Evolutionary conservation across 176 grass and related monocot genomes (phyloP), one percentile per base, ranked within the genome.

Genomic region (Calamus simplicifolius): DNA sequence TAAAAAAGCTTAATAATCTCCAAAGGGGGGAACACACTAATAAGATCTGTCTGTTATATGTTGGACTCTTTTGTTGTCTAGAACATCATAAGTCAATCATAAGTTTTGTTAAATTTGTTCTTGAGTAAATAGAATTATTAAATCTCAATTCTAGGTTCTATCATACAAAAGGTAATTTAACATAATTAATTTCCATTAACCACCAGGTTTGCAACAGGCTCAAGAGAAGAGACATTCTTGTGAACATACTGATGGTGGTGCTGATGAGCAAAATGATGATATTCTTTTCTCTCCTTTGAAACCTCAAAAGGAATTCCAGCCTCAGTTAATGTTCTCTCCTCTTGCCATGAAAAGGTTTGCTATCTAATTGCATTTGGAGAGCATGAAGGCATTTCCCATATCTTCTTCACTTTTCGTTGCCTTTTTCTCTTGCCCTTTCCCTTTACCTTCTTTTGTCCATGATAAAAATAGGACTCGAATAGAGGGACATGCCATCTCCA

Each of bases 311-410:
- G 77, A 85, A 30, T 76, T 85, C 70, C 68, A 79, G 73, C 73
- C 76, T 62, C 67, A 82, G 57, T 64, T 68, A 4, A 49, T 71
- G 66, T 59, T 76, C 59, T 60, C 66, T 23, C 55, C 56, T 29
- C 66, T 78, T n/a, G 55, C 73, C 79, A 81, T 93, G 84, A 83
- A 98, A 98, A 98, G 88, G 94, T 93, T 80, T 8, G 67, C 50
- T 19, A 61, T 13, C 48, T 35, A 57, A 73, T 54, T 78, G 77
- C 51, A 73, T 62, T 7, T 17, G 49, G 25, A 63, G 48, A 21
- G 60, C 19, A 51, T 30, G 52, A 67, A 62, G 49, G 67, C 38
- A 74, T 76, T 58, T 57, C 6, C 70, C 23, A 57, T 12, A 38
- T 69, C 69, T 64, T 50, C 63, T 50, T 48, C 10, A 59, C 62